Conservation (phyloP, 768 basidiomycete species). For the Mycena latifolia region DNA sequence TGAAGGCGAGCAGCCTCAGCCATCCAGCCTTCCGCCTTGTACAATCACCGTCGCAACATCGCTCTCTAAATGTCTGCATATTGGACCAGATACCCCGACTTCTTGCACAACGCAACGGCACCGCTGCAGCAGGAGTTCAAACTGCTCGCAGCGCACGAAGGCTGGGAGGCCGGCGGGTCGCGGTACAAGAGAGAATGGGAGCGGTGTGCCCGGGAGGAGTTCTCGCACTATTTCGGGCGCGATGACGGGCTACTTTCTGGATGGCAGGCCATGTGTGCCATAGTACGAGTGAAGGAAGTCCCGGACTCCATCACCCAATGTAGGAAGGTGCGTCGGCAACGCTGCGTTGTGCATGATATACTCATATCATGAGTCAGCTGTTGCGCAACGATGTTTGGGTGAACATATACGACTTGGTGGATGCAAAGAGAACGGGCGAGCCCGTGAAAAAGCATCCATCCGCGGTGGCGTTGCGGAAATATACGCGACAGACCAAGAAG, state of each 20-base stretch:
- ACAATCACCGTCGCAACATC: no score
- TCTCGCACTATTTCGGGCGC: constrained; percentile 21
- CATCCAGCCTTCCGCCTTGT: background rate
- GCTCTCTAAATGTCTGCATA: constrained; percentile 20
- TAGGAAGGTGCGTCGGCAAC: constrained; percentile 25
- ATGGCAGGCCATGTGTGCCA: constrained; percentile 33
- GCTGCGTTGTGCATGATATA: background rate
- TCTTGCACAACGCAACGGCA: constrained; percentile 23
- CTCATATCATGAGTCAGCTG: constrained; percentile 10
- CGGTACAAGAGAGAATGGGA: constrained; percentile 26
- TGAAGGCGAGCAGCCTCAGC: no score
- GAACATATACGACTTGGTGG: constrained; percentile 34
- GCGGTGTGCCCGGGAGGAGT: constrained; percentile 29
- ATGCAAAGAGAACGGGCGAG: constrained; percentile 27
- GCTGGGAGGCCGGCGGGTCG: constrained; percentile 14
- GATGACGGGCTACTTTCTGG: constrained; percentile 28
- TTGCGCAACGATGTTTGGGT: constrained; percentile 24
- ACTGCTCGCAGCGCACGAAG: constrained; percentile 20
- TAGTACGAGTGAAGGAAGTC: constrained; percentile 12
- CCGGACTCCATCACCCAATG: constrained; percentile 31
- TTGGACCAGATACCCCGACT: constrained; percentile 26
- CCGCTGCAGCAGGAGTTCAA: constrained; percentile 31
- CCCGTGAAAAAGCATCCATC: constrained; percentile 25
- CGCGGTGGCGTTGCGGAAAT: constrained; percentile 12
- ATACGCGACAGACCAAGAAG: constrained; percentile 10